phyloP scores from a whole-genome alignment of 345 rosid genomes.

The Mangifera indica region DNA sequence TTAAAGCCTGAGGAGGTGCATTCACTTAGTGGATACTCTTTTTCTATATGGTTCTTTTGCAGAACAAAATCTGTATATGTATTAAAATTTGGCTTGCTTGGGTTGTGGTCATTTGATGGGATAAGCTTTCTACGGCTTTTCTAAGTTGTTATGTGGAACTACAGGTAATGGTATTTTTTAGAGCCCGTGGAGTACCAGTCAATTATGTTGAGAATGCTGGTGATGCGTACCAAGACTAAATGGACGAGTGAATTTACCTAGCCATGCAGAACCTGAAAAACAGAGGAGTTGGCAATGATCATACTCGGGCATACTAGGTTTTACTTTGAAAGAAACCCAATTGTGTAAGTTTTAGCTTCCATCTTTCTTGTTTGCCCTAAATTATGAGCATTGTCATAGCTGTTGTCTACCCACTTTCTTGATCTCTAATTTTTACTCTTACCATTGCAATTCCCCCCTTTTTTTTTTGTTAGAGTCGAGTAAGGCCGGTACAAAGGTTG shows the following conservation, averaged over 20 bases:
- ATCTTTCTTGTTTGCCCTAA: not conserved
- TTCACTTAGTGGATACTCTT: constrained; percentile 8
- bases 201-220: constrained; percentile 84
- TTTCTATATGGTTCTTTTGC: not conserved
- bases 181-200: constrained; percentile 95
- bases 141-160: constrained; percentile 18
- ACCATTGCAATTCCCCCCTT: not conserved
- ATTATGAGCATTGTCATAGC: not conserved
- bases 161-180: constrained; percentile 86
- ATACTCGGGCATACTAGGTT: constrained; percentile 87
- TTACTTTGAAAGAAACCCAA: constrained; percentile 20
- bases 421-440: not conserved
- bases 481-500: constrained; percentile 92
- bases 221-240: constrained; percentile 89
- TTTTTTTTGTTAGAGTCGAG: constrained; percentile 66
- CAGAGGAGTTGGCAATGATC: constrained; percentile 71
- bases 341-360: constrained; percentile 3
- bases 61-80: no score
- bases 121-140: constrained; percentile 7
- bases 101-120: not conserved
- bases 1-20: constrained; percentile 71
- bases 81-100: not conserved
- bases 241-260: no score
- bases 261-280: constrained; percentile 77
- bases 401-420: not conserved